Evolutionary conservation across 1,139 yeast genomes (phyloP), one percentile per base, ranked within the genome.

Genomic region (Taphrina communis): DNA sequence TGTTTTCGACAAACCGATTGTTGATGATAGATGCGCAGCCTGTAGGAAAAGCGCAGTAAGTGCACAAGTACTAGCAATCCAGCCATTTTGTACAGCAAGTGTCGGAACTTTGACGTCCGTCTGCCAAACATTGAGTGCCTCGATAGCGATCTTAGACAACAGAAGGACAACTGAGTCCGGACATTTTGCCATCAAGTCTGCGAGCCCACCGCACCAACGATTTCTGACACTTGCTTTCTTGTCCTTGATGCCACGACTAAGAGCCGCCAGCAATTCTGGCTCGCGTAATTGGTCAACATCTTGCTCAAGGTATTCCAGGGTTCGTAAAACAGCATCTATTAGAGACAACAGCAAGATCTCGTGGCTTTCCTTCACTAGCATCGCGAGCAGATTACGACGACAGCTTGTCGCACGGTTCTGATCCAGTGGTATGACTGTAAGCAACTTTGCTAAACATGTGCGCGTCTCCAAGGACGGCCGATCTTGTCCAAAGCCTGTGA

Each of bases 401-500:
- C 41, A 25, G 39, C 14, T 8, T 9, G 38, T n/a, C 14, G 61
- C 67, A 9, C 48, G 44, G 7, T 11, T n/a, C 14, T 14, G 35
- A 19, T 38, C 14, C 35, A 44, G 19, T 1, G 85, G 77, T 12
- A 88, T 77, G 41, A 79, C 79, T 6, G 73, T 71, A 17, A 88
- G 73, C 25, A 84, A 78, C 17, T 76, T 75, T 1, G 85, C 84
- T 69, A 82, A 81, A 4, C 82, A 73, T 0, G 78, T 78, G 72
- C 92, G 90, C 71, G 86, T 86, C 19, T 93, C 98, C 21, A 88
- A 83, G 35, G 87, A 83, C 0, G 86, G 75, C 75, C 88, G 89
- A 17, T 63, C 61, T 2, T 9, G 17, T 12, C 38, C 38, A 36
- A 36, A 42, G n/a, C 51, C 46, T 6, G 6, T 11, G 5, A 50